Evolutionary conservation across 2,329 filamentous ascomycete genomes (phyloP).

Genomic region (Escovopsis sp.): DNA sequence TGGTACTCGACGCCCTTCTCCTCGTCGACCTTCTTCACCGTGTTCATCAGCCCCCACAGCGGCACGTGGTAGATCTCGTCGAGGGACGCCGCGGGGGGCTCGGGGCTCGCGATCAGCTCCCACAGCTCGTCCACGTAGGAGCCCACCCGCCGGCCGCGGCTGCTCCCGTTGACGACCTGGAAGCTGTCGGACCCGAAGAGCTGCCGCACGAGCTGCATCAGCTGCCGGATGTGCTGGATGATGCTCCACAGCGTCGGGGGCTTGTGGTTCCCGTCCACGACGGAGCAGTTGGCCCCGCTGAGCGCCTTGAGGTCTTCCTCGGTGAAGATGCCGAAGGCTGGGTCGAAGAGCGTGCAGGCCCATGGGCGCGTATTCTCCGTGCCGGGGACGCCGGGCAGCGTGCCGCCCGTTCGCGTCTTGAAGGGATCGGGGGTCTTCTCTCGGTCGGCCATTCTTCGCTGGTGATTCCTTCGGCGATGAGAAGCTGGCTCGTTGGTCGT

Average conservation of each 20-base stretch:
- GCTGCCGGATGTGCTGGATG: not conserved
- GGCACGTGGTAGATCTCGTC: conserved; percentile 32
- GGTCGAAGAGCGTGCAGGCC: not conserved
- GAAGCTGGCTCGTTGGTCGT: too few species aligned
- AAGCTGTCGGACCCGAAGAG: not conserved
- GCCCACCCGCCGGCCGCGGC: not conserved
- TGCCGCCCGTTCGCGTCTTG: not conserved
- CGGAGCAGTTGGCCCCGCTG: not conserved
- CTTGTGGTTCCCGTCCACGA: not conserved
- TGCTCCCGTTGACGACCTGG: not conserved
- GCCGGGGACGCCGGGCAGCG: not conserved
- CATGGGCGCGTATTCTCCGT: not conserved
- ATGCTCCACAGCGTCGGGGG: not conserved
- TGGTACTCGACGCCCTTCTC: conserved; percentile 24
- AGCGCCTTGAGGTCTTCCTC: not conserved
- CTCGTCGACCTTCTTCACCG: conserved; percentile 27
- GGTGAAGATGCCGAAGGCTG: not conserved
- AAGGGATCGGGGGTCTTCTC: not conserved
- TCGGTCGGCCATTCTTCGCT: too few species aligned
- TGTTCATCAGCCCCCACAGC: conserved; percentile 30
- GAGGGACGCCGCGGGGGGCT: conserved; percentile 4
- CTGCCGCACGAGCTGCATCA: not conserved
- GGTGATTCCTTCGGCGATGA: too few species aligned
- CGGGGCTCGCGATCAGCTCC: not conserved
- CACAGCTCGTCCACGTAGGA: not conserved